Conservation (phyloP, 1,284 basidiomycete species). For the Tremellales sp. region DNA sequence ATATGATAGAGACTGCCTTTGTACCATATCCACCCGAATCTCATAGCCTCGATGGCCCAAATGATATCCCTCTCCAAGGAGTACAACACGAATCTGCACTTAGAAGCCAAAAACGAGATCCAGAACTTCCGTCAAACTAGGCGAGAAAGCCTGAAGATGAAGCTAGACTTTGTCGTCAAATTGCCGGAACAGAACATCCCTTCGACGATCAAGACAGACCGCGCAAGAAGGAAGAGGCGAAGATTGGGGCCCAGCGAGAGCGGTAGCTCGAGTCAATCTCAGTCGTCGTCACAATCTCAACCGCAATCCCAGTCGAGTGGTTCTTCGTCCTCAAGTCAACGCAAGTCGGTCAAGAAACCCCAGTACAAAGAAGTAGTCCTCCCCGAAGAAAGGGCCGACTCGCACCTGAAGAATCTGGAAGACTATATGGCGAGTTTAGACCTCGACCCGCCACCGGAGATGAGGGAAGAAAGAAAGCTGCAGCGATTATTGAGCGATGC, state of each 20-base stretch:
- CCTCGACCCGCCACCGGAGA: no score
- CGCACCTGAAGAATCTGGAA: no score
- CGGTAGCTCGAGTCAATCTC: neutral
- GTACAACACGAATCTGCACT: neutral
- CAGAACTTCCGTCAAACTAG: neutral
- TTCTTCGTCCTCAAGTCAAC: no score
- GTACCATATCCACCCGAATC: slow-evolving; percentile 6
- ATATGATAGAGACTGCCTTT: neutral
- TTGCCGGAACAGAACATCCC: slow-evolving; percentile 1
- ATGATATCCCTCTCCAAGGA: neutral
- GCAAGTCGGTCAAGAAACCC: no score
- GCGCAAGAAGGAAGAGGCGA: neutral
- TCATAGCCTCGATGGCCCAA: slow-evolving; percentile 3
- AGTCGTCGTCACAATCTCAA: neutral
- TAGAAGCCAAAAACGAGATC: neutral
- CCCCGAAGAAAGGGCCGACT: no score
- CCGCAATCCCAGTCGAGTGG: no score
- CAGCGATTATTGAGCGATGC: no score
- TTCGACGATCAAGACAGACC: no score
- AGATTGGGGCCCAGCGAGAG: neutral
- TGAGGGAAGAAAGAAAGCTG: no score
- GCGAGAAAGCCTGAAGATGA: neutral
- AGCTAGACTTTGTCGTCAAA: neutral
- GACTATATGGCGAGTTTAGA: no score
- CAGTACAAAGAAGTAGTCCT: no score